Evolutionary conservation across 352 stramenopile genomes (phyloP), one percentile per base, ranked within the genome.

Genomic region (Phytopythium oedochilum): DNA sequence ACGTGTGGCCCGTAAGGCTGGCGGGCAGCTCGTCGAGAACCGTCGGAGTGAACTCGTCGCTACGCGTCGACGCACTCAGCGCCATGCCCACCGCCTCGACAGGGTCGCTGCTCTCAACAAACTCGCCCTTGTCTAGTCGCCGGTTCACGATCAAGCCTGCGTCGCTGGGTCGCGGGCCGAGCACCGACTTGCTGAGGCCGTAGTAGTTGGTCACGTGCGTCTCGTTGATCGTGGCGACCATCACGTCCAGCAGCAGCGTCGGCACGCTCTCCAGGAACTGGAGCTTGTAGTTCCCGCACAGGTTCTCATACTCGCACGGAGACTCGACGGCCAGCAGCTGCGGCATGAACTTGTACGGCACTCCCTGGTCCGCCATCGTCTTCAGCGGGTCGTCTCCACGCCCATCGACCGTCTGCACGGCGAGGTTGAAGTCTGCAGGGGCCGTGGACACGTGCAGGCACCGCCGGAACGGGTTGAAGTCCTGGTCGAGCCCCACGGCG

Each of bases 181-280:
- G 28, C n/a, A 73, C 57, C 0, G 61, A 53, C 3, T 45, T 61
- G 17, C 64, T 64, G 20, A 78, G 29, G 40, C 55, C 57, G 40
- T 71, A 84, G 34, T 42, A 62, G 2, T 63, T 64, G 4, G 69
- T 68, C 3, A 80, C 60, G 32, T 36, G 46, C 10, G 72, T 23
- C 12, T 78, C 75, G 26, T 80, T 74, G 32, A 88, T 82, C 8
- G 80, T 88, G 12, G 71, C 74, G 15, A 90, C 43, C 71, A 90
- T 81, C 40, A 88, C 82, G 5, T 79, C 69, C 50, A 83, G 73
- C 6, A 90, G 60, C 28, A 87, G 49, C 18, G 63, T 79, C 10
- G 80, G 66, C 36, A 88, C 71, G 50, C 80, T 88, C 43, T 86
- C 75, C 20, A 88, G 53, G 28, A 71, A 69, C 25, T 72, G 61